phyloP scores from a whole-genome alignment of 371 early-diverging fungal genomes.

The Circinella minor region DNA sequence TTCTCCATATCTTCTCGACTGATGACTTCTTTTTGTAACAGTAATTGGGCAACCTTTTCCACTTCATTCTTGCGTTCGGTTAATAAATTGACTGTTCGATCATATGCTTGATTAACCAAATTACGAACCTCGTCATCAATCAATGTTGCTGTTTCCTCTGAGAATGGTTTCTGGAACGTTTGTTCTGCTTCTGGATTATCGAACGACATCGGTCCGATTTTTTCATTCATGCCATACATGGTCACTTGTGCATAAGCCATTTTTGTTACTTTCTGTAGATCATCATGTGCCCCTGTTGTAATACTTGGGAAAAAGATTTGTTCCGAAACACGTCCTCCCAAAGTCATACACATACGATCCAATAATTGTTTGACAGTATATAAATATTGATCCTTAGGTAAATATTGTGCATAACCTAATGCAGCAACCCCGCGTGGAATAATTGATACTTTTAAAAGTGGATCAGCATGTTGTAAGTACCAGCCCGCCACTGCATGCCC shows the following conservation, averaged over 20 bases:
- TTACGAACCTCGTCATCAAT: constrained; percentile 94
- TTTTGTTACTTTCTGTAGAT: constrained; percentile 96
- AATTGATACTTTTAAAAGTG: constrained; percentile 96
- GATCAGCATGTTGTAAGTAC: constrained; percentile 96
- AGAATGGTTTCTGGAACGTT: constrained; percentile 93
- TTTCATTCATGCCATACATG: constrained; percentile 94
- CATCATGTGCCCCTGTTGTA: constrained; percentile 92
- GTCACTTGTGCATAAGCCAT: constrained; percentile 96
- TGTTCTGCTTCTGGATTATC: constrained; percentile 74
- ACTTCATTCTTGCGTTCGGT: constrained; percentile 84
- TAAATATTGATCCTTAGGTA: constrained; percentile 97
- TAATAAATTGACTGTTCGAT: constrained; percentile 81
- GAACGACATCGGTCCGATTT: constrained; percentile 88
- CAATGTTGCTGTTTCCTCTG: constrained; percentile 91
- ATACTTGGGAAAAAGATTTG: constrained; percentile 91
- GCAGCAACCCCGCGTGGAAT: constrained; percentile 97
- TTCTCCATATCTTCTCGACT: constrained; percentile 94
- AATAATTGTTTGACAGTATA: constrained; percentile 90
- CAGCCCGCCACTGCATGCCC: constrained; percentile 99
- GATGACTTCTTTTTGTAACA: constrained; percentile 96
- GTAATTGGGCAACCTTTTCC: constrained; percentile 89
- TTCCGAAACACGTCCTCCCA: constrained; percentile 96
- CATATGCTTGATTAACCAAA: constrained; percentile 82
- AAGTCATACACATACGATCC: constrained; percentile 99
- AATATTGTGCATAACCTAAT: constrained; percentile 97